phyloP scores from a whole-genome alignment of 495 filamentous ascomycete genomes.

The Trichoderma gamsii region DNA sequence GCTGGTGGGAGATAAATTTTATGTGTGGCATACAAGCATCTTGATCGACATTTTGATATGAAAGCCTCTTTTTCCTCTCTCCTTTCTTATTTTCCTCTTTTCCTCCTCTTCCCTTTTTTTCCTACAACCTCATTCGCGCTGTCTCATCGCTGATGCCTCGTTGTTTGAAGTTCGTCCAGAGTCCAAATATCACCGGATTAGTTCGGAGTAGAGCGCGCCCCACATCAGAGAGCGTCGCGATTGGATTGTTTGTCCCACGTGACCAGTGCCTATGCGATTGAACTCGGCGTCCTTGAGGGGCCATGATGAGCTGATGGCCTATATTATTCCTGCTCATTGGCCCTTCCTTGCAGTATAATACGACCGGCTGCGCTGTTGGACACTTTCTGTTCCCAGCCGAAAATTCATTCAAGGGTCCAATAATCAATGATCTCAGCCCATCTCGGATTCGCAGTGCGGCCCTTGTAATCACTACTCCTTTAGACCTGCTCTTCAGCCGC shows the following conservation, averaged over 20 bases:
- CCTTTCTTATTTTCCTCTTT: neutral
- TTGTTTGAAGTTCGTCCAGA: neutral
- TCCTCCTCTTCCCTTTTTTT: neutral
- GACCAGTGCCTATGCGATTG: neutral
- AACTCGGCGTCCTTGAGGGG: constrained; percentile 7
- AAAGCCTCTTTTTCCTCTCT: neutral
- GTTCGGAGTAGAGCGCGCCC: constrained; percentile 1
- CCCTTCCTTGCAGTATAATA: constrained; percentile 10
- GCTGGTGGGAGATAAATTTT: neutral
- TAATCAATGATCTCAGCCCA: neutral
- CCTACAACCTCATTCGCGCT: neutral
- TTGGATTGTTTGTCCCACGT: neutral
- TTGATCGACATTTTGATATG: neutral
- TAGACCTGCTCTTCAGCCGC: neutral
- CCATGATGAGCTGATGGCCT: constrained; percentile 9
- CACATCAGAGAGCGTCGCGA: constrained; percentile 9
- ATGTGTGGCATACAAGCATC: neutral
- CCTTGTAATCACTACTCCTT: neutral
- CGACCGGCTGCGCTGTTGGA: neutral
- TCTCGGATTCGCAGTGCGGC: neutral
- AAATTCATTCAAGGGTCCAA: neutral
- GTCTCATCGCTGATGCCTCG: neutral
- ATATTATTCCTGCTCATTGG: constrained; percentile 13
- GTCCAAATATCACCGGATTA: neutral
- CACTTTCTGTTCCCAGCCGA: neutral